phyloP scores from a whole-genome alignment of 768 basidiomycete genomes.

The Thelephora ganbajun region DNA sequence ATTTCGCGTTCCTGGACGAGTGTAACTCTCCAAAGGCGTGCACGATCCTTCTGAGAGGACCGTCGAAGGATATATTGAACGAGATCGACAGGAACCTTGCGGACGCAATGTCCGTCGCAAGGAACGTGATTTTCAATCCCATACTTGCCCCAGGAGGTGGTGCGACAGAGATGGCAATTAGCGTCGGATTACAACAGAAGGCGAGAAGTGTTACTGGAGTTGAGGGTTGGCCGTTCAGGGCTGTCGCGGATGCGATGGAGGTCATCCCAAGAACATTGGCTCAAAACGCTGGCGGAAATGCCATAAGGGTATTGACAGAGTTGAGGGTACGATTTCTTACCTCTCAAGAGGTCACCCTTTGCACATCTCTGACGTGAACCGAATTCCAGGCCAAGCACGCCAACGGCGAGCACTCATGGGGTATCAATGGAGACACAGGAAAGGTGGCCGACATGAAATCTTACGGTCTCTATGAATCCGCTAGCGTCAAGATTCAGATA shows the following conservation, averaged over 20 bases:
- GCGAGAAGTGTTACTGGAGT: conserved; percentile 75
- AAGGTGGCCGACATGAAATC: conserved; percentile 92
- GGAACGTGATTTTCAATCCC: conserved; percentile 95
- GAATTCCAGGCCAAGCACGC: conserved; percentile 78
- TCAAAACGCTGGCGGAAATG: conserved; percentile 93
- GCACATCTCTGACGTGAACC: not conserved
- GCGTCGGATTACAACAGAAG: conserved; percentile 71
- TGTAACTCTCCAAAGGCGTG: conserved; percentile 89
- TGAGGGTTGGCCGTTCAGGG: conserved; percentile 82
- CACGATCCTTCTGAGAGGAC: conserved; percentile 94
- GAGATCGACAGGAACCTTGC: conserved; percentile 97
- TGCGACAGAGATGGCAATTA: conserved; percentile 96
- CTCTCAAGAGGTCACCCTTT: not conserved
- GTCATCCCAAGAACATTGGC: conserved; percentile 91
- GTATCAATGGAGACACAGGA: conserved; percentile 91
- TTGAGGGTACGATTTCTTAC: conserved; percentile 48
- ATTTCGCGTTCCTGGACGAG: conserved; percentile 94
- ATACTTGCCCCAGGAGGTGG: conserved; percentile 90
- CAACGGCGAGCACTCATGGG: conserved; percentile 81
- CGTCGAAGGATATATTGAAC: conserved; percentile 95
- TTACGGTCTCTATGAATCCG: conserved; percentile 90
- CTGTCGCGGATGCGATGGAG: conserved; percentile 93
- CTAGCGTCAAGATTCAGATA: conserved; percentile 74
- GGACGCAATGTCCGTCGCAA: conserved; percentile 94
- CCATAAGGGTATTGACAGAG: conserved; percentile 85